Conservation (phyloP, 2,329 filamentous ascomycete species). For the Ceratocystis destructans region DNA sequence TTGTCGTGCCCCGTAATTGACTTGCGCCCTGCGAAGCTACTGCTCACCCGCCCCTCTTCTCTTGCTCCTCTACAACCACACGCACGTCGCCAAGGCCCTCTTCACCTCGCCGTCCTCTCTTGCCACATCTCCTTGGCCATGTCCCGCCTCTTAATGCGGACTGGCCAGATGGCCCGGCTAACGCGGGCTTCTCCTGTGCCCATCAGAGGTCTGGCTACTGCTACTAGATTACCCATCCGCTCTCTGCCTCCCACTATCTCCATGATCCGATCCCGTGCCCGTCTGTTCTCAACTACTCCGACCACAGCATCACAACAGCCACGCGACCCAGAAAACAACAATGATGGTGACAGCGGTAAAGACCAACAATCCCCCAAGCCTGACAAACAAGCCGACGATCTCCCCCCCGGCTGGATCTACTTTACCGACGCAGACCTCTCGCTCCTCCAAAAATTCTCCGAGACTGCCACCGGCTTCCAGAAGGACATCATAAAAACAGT, state of each 20-base stretch:
- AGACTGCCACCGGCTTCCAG: conserved; percentile 50
- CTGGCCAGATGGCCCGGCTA: conserved; percentile 51
- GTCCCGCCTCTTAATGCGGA: conserved; percentile 53
- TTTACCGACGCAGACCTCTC: conserved; percentile 35
- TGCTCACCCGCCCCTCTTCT: neutral
- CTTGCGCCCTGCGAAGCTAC: too few relatives aligned
- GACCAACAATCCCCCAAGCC: conserved; percentile 17
- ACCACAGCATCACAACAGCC: conserved; percentile 23
- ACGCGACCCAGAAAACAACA: conserved; percentile 28
- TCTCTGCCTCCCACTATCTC: conserved; percentile 21
- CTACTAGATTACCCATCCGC: conserved; percentile 2
- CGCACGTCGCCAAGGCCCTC: neutral
- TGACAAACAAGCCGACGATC: conserved; percentile 15
- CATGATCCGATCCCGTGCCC: conserved; percentile 24
- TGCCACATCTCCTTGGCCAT: conserved; percentile 29
- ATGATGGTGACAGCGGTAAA: conserved; percentile 25
- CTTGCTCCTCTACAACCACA: neutral
- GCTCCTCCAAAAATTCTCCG: conserved; percentile 45
- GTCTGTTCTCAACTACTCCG: conserved; percentile 29
- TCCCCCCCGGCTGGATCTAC: conserved; percentile 36
- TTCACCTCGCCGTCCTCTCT: neutral
- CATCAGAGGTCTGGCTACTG: neutral
- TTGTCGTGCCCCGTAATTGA: too few relatives aligned
- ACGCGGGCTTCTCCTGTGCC: conserved; percentile 32
- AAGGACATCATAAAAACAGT: conserved; percentile 44